Evolutionary conservation across 1,284 basidiomycete species (phyloP).

Genomic region (Trichosporon sp.): DNA sequence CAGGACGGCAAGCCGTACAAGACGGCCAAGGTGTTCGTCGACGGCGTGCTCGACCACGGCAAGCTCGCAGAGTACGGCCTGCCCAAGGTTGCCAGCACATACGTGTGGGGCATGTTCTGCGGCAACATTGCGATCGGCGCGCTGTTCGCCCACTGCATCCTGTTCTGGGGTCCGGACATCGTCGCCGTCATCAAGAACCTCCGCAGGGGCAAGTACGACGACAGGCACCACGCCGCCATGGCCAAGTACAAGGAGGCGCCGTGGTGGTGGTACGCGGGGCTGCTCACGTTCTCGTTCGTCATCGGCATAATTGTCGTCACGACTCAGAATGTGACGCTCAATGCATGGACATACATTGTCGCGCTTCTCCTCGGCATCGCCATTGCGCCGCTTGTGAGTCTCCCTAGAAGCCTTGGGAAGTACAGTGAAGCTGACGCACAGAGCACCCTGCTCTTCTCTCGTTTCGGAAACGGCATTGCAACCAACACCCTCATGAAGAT

Average conservation of each 20-base stretch:
- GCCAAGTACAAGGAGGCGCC: slow-evolving; percentile 36
- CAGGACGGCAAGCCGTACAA: slow-evolving; percentile 42
- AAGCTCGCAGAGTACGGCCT: slow-evolving; percentile 28
- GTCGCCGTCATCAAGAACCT: slow-evolving; percentile 55
- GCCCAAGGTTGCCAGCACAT: slow-evolving; percentile 48
- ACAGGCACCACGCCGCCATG: slow-evolving; percentile 55
- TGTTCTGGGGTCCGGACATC: slow-evolving; percentile 40
- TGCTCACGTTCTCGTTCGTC: slow-evolving; percentile 22
- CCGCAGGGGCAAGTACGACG: slow-evolving; percentile 53
- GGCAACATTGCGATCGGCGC: slow-evolving; percentile 55
- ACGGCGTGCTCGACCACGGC: slow-evolving; percentile 26
- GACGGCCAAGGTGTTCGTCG: slow-evolving; percentile 47
- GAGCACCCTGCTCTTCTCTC: slow-evolving; percentile 24
- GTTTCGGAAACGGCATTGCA: slow-evolving; percentile 26
- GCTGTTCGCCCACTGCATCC: slow-evolving; percentile 56
- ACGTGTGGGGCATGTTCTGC: slow-evolving; percentile 58
- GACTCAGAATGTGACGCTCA: slow-evolving; percentile 26
- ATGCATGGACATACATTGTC: slow-evolving; percentile 24
- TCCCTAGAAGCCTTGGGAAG: neutral
- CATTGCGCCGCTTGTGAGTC: slow-evolving; percentile 27
- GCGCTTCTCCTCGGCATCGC: slow-evolving; percentile 22
- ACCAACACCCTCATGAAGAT: slow-evolving; percentile 29
- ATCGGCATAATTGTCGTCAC: slow-evolving; percentile 25
- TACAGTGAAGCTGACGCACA: neutral
- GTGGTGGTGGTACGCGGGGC: slow-evolving; percentile 32